A percentile compares a stretch with the other conserved stretches of the same genome.
phyloP scores from a whole-genome alignment of 768 basidiomycete species.

The Serendipita sp. region DNA sequence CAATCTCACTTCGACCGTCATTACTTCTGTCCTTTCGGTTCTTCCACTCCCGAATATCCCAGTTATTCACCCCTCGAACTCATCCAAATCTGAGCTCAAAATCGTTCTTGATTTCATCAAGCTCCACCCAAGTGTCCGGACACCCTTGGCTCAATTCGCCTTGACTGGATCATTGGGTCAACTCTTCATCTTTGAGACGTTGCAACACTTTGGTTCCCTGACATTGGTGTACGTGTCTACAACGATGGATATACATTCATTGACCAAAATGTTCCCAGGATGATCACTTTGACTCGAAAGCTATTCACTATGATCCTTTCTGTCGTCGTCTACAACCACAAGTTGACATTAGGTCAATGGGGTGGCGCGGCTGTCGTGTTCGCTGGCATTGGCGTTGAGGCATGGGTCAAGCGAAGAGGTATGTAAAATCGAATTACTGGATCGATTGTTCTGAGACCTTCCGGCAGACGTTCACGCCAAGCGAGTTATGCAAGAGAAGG shows the following conservation, averaged over 20 bases:
- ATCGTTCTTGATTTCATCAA: conserved; percentile 58
- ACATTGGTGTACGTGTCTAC: conserved; percentile 57
- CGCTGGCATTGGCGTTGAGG: conserved; percentile 88
- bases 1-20: conserved; percentile 66
- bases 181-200: conserved; percentile 92
- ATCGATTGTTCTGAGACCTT: not conserved
- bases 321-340: conserved; percentile 82
- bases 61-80: conserved; percentile 53
- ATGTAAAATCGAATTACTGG: conserved; percentile 11
- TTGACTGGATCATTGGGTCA: conserved; percentile 88
- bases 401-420: conserved; percentile 81
- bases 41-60: conserved; percentile 71
- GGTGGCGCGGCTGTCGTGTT: conserved; percentile 83
- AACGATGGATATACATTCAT: not conserved
- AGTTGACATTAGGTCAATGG: conserved; percentile 77
- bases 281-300: conserved; percentile 90
- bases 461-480: conserved; percentile 60
- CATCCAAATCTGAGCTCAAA: conserved; percentile 44
- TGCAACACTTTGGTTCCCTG: conserved; percentile 79
- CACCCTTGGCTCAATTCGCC: conserved; percentile 69
- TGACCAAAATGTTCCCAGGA: conserved; percentile 29
- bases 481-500: conserved; percentile 63
- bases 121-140: conserved; percentile 55
- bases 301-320: conserved; percentile 96
- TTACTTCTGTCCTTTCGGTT: conserved; percentile 51